Evolutionary conservation across 495 filamentous ascomycete genomes (phyloP), one percentile per base, ranked within the genome.

Genomic region (Penicilliopsis zonata): DNA sequence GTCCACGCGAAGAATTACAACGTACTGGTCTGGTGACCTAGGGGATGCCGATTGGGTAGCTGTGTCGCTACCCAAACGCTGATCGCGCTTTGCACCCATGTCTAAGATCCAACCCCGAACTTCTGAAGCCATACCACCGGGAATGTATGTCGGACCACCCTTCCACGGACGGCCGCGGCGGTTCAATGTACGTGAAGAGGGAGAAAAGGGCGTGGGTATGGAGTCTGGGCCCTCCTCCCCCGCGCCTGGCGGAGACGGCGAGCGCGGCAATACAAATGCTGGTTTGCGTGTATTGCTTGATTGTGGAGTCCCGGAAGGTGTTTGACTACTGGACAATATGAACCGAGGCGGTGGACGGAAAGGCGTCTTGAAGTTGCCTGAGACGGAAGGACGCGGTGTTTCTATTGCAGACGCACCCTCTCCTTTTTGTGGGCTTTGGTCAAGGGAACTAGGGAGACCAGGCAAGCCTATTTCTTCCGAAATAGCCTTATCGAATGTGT

Each of bases 51-150:
- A n/a, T 5, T 13, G 10, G 10, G 5, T 5, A 6, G 10, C 4
- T 2, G 9, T 12, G 18, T n/a, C 12, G 12, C 6, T 3, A 2
- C 22, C 19, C 30, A 34, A 24, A 2, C 34, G n/a, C 9, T 50
- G 44, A 4, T 56, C 52, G 9, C 50, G 51, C 30, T 52, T 61
- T 2, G 52, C 37, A 12, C 56, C 59, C 38, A 49, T 55, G 29
- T 65, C 61, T 14, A 65, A 39, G 18, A 65, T 44, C 61, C 61
- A 65, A 28, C 58, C 47, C 16, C 61, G 59, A 13, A 61, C 50
- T 27, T 61, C 45, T 2, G 58, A 48, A 2, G 61, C 61, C 58
- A 65, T 61, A 10, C 61, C 61, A 8, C 56, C 61, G 2, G 59
- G 47, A 0, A 52, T 17, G 35, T 62, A 63, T 3, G 23, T 40